Base-by-base conservation (phyloP, 352 stramenopile species). In the Phytopythium montanum region DNA sequence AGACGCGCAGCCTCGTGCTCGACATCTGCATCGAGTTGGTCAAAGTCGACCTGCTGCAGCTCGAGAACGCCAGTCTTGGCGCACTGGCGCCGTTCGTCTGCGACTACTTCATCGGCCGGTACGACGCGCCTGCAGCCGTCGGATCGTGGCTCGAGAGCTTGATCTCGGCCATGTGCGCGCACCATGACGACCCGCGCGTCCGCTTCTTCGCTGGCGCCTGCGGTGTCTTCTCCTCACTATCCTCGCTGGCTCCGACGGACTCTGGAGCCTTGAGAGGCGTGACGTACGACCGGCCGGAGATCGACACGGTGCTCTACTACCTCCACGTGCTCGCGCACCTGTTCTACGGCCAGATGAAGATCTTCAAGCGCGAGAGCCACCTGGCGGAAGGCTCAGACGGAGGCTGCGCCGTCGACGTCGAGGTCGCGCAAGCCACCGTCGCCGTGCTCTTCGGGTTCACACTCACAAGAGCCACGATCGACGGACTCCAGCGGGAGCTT, bases 21-120 rank as follows among this genome's bases (percentile, higher is more conserved):
- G 83, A 92, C 54, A 73, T 92, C 6, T 86, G 80, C 61, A 70
- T 90, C 56, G 83, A 92, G 61, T 90, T 90, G 45, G 64, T 90
- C 59, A 92, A 92, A 48, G 56, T 66, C 0, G 83, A 92, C 39
- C 66, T 82, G 25, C 54, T 86, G 23, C 79, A 90, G 45, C 38
- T 82, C 0, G 81, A 92, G 48, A 85, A 74, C 9, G 57, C 59
- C 0, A 77, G 70, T 41, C 66, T 90, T 3, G 81, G 61, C 54
- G 76, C 73, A 9, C 64, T 92, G 18, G 72, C 73, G 6, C 78
- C 81, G 14, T 92, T 90, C 31, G 81, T 87, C 3, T 90, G 80
- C 54, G 81, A 92, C 62, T 92, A 87, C 36, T 70, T 92, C 18
- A 54, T 85, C 29, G 70, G 60, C 7, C 69, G 78, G 2, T 90